phyloP scores from a whole-genome alignment of 2,329 filamentous ascomycete species.

The Calonectria naviculata region DNA sequence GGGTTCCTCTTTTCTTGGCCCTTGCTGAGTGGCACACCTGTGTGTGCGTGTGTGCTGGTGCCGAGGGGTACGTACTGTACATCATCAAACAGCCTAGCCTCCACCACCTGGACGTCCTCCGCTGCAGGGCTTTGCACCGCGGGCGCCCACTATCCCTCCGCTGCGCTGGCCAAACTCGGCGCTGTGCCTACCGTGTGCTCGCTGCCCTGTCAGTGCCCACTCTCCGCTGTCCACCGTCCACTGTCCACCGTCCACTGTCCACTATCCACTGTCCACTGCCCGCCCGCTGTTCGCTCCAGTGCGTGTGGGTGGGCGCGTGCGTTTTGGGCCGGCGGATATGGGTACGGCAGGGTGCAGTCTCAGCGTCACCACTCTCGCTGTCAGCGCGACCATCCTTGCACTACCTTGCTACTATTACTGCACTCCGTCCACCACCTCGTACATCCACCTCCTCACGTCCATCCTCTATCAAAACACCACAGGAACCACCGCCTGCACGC shows the following conservation, averaged over 20 bases:
- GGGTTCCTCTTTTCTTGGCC: conserved; percentile 32
- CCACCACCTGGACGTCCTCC: neutral
- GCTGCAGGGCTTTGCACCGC: neutral
- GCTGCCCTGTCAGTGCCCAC: conserved; percentile 2
- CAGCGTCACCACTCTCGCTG: conserved; percentile 34
- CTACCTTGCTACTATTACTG: conserved; percentile 27
- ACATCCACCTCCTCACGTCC: conserved; percentile 30
- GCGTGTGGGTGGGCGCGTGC: conserved; percentile 1
- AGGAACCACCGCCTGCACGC: conserved; percentile 9
- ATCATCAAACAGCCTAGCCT: neutral
- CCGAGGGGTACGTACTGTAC: conserved; percentile 5
- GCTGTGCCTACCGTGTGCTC: neutral
- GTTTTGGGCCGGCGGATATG: conserved; percentile 36
- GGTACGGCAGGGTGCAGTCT: conserved; percentile 39
- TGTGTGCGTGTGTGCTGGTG: neutral
- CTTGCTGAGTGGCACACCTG: conserved; percentile 8
- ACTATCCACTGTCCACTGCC: neutral
- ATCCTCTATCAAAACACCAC: conserved; percentile 15
- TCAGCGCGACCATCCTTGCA: conserved; percentile 22
- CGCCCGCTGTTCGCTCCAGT: neutral
- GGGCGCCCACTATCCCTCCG: conserved; percentile 1
- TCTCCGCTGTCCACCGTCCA: neutral
- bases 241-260: neutral
- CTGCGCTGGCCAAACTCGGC: conserved; percentile 4
- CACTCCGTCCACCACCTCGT: conserved; percentile 32